Conservation (phyloP, 768 basidiomycete genomes). For the Hortiboletus campestris region DNA sequence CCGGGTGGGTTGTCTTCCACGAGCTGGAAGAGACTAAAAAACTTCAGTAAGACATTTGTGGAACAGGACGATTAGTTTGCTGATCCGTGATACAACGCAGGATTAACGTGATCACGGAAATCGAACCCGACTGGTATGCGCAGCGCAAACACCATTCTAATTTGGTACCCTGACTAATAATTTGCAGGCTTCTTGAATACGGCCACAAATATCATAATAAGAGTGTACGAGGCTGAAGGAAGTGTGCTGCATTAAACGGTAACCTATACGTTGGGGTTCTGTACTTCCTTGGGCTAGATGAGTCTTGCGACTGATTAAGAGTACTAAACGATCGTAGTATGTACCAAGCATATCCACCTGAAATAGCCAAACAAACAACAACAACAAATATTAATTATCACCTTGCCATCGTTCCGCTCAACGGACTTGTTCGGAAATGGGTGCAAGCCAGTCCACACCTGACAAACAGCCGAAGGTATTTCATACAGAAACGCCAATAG, state of each 20-base stretch:
- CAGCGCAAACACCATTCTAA: not conserved
- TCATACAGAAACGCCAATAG: slow-evolving; percentile 50
- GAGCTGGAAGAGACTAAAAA: slow-evolving; percentile 98
- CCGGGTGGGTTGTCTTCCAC: slow-evolving; percentile 93
- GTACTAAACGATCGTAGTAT: no score
- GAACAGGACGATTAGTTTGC: not conserved
- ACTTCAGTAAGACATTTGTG: slow-evolving; percentile 59
- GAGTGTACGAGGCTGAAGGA: slow-evolving; percentile 1
- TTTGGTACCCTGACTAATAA: slow-evolving; percentile 1
- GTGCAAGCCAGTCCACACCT: slow-evolving; percentile 64
- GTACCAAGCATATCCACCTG: not conserved
- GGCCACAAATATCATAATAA: slow-evolving; percentile 47
- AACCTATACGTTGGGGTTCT: not conserved
- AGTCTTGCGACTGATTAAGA: not conserved
- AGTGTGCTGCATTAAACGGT: not conserved
- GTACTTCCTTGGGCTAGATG: no score
- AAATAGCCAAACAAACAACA: slow-evolving; percentile 14
- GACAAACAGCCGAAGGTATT: slow-evolving; percentile 58
- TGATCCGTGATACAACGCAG: slow-evolving; percentile 38
- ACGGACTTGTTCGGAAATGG: slow-evolving; percentile 45
- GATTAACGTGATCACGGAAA: slow-evolving; percentile 89
- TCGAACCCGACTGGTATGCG: slow-evolving; percentile 88
- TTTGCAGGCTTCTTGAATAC: slow-evolving; percentile 45
- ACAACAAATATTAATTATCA: not conserved
- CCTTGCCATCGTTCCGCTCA: not conserved